Evolutionary conservation across 805 yeast genomes (phyloP), one percentile per base, ranked within the genome.

Genomic region (Scheffersomyces spartinae): DNA sequence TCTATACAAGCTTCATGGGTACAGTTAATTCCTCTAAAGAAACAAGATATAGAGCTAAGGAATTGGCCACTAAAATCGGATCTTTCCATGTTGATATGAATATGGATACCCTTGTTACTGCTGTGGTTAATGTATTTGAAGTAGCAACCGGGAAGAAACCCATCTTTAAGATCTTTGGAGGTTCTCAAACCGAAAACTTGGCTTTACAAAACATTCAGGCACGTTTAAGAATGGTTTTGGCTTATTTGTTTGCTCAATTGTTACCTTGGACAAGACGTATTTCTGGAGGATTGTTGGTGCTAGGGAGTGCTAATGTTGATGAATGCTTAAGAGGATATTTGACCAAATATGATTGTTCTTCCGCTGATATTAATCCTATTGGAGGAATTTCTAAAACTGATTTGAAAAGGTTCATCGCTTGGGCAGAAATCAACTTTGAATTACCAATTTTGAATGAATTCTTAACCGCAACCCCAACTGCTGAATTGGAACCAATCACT

Each of bases 351-450:
- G 99, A 91, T 51, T 85, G 96, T 51, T 86, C 97, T 3, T 76
- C 94, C 10, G 98, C 98, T 1, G 99, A 91, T 55, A 71, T 91
- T 32, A 91, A 91, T 47, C 99, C 99, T 15, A 93, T 91, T 38
- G 99, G 99, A n/a, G 95, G 96, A 18, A 83, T 91, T 21, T 88
- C 98, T 9, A 91, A 91, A 48, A 84, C 85, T 1, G 99, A 93
- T 45, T 60, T 91, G 47, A 85, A 83, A 47, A 63, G 69, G 26
- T 91, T 93, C 42, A 91, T 91, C 26, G 71, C 63, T 2, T 91
- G 84, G 70, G 84, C 96, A 0, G 64, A 71, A 17, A 47, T 43
- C 5, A 61, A 68, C 28, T 88, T 79, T 46, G 66, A 80, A 1
- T 47, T 88, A 43, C 95, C 95, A 4, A 67, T 91, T 13, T 59